phyloP scores from a whole-genome alignment of 2,329 filamentous ascomycete genomes.

The Ophiostoma tasmaniense region DNA sequence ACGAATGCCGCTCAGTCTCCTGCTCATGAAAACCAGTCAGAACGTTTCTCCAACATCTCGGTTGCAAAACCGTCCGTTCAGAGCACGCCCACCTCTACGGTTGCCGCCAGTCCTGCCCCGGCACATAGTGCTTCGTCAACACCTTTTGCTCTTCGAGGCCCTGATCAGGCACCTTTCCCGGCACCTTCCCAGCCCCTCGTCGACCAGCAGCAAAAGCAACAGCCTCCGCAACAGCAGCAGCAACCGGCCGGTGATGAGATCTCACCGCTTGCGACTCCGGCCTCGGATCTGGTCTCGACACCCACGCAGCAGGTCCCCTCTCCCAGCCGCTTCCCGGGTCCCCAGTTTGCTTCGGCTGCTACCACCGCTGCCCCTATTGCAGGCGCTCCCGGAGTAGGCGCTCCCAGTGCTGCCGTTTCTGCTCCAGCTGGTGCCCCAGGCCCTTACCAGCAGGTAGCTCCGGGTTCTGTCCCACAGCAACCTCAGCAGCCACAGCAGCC shows the following conservation, averaged over 20 bases:
- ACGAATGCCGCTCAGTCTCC: background rate
- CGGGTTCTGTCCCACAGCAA: background rate
- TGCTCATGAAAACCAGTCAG: background rate
- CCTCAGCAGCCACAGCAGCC: slow-evolving; percentile 5
- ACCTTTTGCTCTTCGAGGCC: background rate
- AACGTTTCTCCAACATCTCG: background rate
- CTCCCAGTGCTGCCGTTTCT: background rate
- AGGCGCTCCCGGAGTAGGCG: background rate
- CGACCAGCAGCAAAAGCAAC: background rate
- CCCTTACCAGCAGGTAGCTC: background rate
- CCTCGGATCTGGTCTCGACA: background rate
- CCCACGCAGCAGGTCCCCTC: background rate
- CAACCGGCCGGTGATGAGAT: background rate
- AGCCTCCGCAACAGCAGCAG: background rate
- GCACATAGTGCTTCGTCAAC: background rate
- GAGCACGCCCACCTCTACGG: background rate
- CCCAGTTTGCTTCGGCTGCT: background rate
- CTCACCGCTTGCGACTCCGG: background rate
- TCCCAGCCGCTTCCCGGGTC: background rate
- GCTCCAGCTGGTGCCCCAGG: background rate
- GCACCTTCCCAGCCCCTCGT: background rate
- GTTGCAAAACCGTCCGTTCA: background rate
- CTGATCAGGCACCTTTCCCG: background rate
- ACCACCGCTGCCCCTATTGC: background rate
- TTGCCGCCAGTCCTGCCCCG: background rate